Conservation (phyloP, 257 asterid genomes). For the Nyctanthes arbortristis region DNA sequence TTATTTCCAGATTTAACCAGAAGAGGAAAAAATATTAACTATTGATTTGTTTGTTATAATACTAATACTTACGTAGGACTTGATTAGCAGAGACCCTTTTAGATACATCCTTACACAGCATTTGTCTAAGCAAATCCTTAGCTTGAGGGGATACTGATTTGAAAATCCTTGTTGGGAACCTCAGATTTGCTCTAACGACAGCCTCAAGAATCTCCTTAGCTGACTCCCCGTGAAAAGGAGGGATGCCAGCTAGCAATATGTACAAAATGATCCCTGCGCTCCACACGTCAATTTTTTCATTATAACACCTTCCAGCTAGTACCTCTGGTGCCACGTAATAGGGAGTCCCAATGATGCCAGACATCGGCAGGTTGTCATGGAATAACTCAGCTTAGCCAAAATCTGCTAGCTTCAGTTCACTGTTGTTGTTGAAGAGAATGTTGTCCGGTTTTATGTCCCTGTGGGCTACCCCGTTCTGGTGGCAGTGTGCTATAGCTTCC, state of each 20-base stretch:
- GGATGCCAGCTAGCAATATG: constrained; percentile 53
- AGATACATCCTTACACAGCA: constrained; percentile 53
- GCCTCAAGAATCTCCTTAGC: constrained; percentile 47
- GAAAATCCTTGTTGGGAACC: constrained; percentile 52
- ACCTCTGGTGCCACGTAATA: constrained; percentile 67
- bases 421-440: constrained; percentile 51
- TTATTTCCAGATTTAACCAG: background rate
- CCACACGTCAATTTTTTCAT: constrained; percentile 62
- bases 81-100: constrained; percentile 54
- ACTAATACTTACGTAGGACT: constrained; percentile 51
- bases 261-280: constrained; percentile 62
- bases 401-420: constrained; percentile 70
- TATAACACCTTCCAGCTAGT: constrained; percentile 42
- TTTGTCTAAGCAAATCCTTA: constrained; percentile 55
- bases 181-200: constrained; percentile 48
- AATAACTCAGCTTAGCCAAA: constrained; percentile 74
- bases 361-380: constrained; percentile 42
- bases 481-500: constrained; percentile 82
- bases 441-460: constrained; percentile 83
- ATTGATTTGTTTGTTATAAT: background rate
- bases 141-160: constrained; percentile 45
- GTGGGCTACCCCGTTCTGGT: constrained; percentile 64
- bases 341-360: constrained; percentile 58
- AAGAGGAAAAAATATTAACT: background rate
- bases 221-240: constrained; percentile 61